Conservation (phyloP, 352 stramenopile species). For the Saprolegnia diclina region DNA sequence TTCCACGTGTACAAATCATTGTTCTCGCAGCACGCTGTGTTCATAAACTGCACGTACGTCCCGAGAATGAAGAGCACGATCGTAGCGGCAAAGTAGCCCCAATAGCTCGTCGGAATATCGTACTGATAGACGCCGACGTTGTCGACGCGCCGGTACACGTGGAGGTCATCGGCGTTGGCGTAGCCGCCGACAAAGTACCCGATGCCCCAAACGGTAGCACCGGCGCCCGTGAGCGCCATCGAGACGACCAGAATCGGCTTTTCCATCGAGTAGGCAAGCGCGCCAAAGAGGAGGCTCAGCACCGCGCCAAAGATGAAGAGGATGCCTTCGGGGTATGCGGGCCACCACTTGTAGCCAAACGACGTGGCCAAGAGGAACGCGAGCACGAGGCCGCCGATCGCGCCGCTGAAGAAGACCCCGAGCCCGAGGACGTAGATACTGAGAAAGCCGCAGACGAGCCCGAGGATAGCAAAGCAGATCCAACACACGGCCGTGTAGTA, state of each 20-base stretch:
- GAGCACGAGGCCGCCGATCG: slow-evolving; percentile 42
- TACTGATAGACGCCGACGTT: slow-evolving; percentile 43
- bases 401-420: slow-evolving; percentile 49
- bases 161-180: slow-evolving; percentile 45
- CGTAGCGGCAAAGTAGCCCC: slow-evolving; percentile 48
- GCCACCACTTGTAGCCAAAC: slow-evolving; percentile 50
- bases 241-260: slow-evolving; percentile 47
- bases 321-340: slow-evolving; percentile 41
- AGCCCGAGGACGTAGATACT: slow-evolving; percentile 43
- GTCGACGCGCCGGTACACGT: slow-evolving; percentile 36
- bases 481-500: slow-evolving; percentile 51
- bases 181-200: slow-evolving; percentile 63
- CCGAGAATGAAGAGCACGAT: slow-evolving; percentile 50
- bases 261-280: slow-evolving; percentile 46
- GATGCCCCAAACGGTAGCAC: slow-evolving; percentile 46
- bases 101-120: slow-evolving; percentile 52
- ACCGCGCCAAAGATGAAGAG: slow-evolving; percentile 44
- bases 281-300: slow-evolving; percentile 37
- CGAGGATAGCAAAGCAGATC: slow-evolving; percentile 47
- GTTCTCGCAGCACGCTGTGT: slow-evolving; percentile 25
- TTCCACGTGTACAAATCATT: slow-evolving; percentile 20
- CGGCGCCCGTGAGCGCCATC: slow-evolving; percentile 49
- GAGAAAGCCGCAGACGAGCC: slow-evolving; percentile 40
- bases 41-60: slow-evolving; percentile 49
- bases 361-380: slow-evolving; percentile 49